A percentile compares a stretch with the other conserved stretches of the same genome.
Evolutionary conservation across 2,329 filamentous ascomycete genomes (phyloP).

Genomic region (Fusarium scirpi): DNA sequence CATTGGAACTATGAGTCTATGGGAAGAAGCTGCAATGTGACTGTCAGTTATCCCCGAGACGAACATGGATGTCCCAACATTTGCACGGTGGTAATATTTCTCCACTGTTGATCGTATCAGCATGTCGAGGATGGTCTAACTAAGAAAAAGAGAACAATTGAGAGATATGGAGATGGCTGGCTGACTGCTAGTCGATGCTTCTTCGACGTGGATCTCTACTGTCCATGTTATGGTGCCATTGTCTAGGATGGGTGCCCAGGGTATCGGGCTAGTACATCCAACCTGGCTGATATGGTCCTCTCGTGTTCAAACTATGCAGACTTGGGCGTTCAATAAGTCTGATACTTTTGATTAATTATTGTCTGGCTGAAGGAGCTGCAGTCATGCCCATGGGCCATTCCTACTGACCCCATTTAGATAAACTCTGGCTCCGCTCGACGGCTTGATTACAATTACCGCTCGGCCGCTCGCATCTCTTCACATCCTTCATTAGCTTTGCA

Average conservation of each 20-base stretch:
- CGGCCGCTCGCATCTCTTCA: constrained; percentile 26
- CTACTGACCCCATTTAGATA: constrained; percentile 40
- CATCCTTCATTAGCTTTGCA: constrained; percentile 15
- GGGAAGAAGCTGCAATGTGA: not conserved
- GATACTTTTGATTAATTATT: not conserved
- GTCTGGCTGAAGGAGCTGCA: constrained; percentile 23
- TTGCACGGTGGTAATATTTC: not conserved
- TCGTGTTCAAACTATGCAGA: constrained; percentile 41
- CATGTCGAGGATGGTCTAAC: not conserved
- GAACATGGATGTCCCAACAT: not conserved
- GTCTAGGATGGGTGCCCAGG: constrained; percentile 13
- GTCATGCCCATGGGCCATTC: constrained; percentile 12
- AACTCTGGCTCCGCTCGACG: constrained; percentile 28
- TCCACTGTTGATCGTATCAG: not conserved
- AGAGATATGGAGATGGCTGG: constrained; percentile 13
- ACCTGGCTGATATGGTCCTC: constrained; percentile 21
- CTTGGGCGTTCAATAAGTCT: constrained; percentile 20
- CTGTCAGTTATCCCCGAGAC: not conserved
- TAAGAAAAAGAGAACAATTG: constrained; percentile 20
- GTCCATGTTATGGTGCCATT: constrained; percentile 3
- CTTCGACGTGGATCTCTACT: constrained; percentile 6
- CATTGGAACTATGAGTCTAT: not conserved
- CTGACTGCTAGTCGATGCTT: constrained; percentile 17
- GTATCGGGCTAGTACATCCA: constrained; percentile 17
- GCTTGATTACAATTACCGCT: constrained; percentile 9